phyloP scores from a whole-genome alignment of 2,329 filamentous ascomycete genomes.

The Cladorrhinum sp. region DNA sequence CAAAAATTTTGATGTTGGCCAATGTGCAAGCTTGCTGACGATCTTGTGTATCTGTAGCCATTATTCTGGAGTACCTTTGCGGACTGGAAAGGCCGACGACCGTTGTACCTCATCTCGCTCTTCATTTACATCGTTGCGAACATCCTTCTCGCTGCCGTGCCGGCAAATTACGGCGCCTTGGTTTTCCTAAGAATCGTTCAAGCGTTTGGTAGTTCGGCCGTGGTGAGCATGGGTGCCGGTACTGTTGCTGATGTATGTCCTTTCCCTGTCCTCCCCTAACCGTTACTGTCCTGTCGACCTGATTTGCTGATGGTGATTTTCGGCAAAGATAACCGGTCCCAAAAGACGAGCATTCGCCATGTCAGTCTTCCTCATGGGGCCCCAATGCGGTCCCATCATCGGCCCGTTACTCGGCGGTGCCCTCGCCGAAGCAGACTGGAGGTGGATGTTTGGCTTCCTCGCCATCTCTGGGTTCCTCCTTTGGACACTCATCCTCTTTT shows the following conservation, averaged over 20 bases:
- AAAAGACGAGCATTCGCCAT: slow-evolving; percentile 19
- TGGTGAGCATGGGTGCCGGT: slow-evolving; percentile 19
- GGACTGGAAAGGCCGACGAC: slow-evolving; percentile 18
- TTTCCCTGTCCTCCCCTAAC: too few relatives aligned
- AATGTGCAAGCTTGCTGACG: too few relatives aligned
- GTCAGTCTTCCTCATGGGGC: slow-evolving; percentile 18
- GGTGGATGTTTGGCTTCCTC: slow-evolving; percentile 21
- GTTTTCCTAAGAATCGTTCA: slow-evolving; percentile 17
- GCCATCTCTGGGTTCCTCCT: slow-evolving; percentile 15
- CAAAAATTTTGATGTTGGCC: neutral
- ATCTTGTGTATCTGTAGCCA: slow-evolving; percentile 4
- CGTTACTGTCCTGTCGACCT: neutral
- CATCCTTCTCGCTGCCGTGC: slow-evolving; percentile 13
- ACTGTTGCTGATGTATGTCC: slow-evolving; percentile 18
- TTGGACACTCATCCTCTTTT: slow-evolving; percentile 12
- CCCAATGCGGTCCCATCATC: slow-evolving; percentile 18
- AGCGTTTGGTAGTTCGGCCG: slow-evolving; percentile 13
- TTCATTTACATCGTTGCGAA: slow-evolving; percentile 15
- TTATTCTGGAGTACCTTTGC: slow-evolving; percentile 18
- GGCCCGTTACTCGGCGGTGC: slow-evolving; percentile 18
- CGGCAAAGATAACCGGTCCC: slow-evolving; percentile 15
- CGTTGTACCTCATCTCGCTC: slow-evolving; percentile 16
- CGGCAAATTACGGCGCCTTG: slow-evolving; percentile 16
- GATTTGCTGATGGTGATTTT: neutral
- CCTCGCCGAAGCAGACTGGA: slow-evolving; percentile 17